Percentiles rank a stretch among this genome's conserved stretches.
Evolutionary conservation across 176 grass and related monocot genomes (phyloP).

Genomic region (Phyllostachys edulis): DNA sequence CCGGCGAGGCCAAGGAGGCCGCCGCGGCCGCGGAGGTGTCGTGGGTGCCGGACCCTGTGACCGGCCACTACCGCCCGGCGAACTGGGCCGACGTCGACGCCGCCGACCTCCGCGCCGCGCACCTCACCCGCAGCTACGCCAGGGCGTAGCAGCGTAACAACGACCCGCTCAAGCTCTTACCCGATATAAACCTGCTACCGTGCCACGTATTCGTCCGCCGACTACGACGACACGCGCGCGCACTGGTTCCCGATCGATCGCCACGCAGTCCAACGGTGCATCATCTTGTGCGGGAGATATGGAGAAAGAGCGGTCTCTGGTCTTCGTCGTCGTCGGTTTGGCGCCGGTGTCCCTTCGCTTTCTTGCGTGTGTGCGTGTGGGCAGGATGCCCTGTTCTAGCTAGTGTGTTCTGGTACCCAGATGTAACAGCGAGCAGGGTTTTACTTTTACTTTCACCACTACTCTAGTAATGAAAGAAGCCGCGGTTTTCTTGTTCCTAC

Average conservation of each 20-base stretch:
- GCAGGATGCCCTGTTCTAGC: background rate
- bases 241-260: background rate
- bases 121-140: slow-evolving; percentile 43
- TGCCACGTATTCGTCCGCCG: background rate
- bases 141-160: background rate
- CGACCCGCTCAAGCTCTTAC: background rate
- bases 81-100: slow-evolving; percentile 49
- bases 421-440: background rate
- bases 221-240: background rate
- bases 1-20: slow-evolving; percentile 34
- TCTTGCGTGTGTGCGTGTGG: background rate
- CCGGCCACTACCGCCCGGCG: slow-evolving; percentile 64
- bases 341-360: background rate
- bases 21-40: slow-evolving; percentile 24
- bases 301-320: background rate
- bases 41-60: slow-evolving; percentile 74
- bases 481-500: background rate
- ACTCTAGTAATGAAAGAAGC: background rate
- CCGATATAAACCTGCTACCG: background rate
- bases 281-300: background rate
- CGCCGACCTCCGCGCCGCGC: slow-evolving; percentile 66
- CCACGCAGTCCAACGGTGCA: background rate
- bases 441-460: background rate
- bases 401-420: background rate
- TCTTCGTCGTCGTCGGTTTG: background rate